These are phyloP conservation scores for Tolypocladium ovalisporum DNA, from an alignment of 2,329 filamentous ascomycete species.

Conservation along the genomic window DNA sequence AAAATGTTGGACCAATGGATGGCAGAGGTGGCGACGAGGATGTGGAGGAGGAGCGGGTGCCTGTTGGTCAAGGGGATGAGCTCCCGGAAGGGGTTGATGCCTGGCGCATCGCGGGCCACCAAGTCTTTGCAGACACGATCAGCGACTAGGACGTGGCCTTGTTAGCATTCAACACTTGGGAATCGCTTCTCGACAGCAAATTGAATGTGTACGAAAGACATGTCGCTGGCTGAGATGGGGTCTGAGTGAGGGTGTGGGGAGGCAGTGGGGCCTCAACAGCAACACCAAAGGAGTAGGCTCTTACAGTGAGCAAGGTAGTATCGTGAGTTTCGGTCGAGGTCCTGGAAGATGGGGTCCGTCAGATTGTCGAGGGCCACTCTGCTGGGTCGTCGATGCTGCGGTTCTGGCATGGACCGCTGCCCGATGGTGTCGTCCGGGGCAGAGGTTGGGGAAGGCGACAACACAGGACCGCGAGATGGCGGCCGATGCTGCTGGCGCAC, in stretches of 20 bases:
- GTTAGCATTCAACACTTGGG: too few relatives aligned
- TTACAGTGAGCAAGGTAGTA: slow-evolving; percentile 41
- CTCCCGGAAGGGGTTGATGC: slow-evolving; percentile 36
- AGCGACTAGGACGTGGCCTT: slow-evolving; percentile 22
- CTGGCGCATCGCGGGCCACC: slow-evolving; percentile 33
- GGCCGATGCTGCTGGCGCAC: too few relatives aligned
- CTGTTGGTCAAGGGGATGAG: slow-evolving; percentile 34
- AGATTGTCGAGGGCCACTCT: slow-evolving; percentile 17
- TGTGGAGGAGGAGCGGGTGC: slow-evolving; percentile 35
- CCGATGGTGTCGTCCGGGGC: neutral
- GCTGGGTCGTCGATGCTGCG: neutral
- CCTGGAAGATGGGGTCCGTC: slow-evolving; percentile 44
- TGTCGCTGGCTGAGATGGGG: neutral
- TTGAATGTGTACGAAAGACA: neutral
- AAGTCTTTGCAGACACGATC: slow-evolving; percentile 43
- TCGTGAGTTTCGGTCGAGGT: slow-evolving; percentile 33
- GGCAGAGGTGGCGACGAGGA: slow-evolving; percentile 37
- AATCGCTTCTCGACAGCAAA: neutral
- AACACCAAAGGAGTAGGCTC: slow-evolving; percentile 9
- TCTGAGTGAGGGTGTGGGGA: neutral
- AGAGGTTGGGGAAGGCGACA: neutral
- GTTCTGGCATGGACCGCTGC: neutral
- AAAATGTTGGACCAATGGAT: slow-evolving; percentile 36
- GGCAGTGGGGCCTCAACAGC: neutral
- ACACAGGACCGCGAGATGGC: neutral